These are phyloP conservation scores for Calycina marina DNA, from an alignment of 2,329 filamentous ascomycete genomes.

Conservation along the genomic window DNA sequence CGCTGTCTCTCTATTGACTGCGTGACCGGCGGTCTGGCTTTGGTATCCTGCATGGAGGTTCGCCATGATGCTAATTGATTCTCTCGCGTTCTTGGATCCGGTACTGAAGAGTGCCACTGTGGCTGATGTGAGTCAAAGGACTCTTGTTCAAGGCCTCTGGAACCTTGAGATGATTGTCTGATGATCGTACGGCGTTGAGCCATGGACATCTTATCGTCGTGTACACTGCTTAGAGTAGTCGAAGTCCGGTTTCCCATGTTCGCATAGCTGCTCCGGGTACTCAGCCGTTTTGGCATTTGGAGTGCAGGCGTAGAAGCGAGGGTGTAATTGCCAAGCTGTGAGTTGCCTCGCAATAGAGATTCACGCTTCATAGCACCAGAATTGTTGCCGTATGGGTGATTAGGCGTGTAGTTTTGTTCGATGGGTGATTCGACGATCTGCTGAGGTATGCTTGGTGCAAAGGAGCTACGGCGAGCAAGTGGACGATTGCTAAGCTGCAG, in stretches of 20 bases:
- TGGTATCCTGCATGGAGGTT: slow-evolving; percentile 48
- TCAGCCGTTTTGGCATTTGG: no score
- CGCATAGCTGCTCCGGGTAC: no score
- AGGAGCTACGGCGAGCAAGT: slow-evolving; percentile 19
- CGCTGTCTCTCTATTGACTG: slow-evolving; percentile 37
- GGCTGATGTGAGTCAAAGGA: slow-evolving; percentile 42
- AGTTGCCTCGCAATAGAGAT: slow-evolving; percentile 28
- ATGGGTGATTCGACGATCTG: slow-evolving; percentile 24
- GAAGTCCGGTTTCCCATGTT: no score
- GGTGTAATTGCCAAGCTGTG: slow-evolving; percentile 10
- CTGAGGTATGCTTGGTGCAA: slow-evolving; percentile 20
- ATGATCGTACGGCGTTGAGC: slow-evolving; percentile 5
- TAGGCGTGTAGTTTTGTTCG: slow-evolving; percentile 16
- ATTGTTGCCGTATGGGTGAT: slow-evolving; percentile 10
- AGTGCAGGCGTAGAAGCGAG: slow-evolving; percentile 12
- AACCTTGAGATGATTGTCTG: slow-evolving; percentile 15
- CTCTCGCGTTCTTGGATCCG: slow-evolving; percentile 33
- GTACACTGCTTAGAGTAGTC: no score
- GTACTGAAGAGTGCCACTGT: slow-evolving; percentile 30
- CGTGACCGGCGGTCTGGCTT: slow-evolving; percentile 20
- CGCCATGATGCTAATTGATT: slow-evolving; percentile 53
- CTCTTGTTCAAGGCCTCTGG: slow-evolving; percentile 9
- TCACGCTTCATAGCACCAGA: slow-evolving; percentile 33
- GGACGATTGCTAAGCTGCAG: slow-evolving; percentile 7
- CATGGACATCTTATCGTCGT: slow-evolving; percentile 2